Evolutionary conservation across 1,284 basidiomycete genomes (phyloP).

Genomic region (Cutaneotrichosporon spelunceum): DNA sequence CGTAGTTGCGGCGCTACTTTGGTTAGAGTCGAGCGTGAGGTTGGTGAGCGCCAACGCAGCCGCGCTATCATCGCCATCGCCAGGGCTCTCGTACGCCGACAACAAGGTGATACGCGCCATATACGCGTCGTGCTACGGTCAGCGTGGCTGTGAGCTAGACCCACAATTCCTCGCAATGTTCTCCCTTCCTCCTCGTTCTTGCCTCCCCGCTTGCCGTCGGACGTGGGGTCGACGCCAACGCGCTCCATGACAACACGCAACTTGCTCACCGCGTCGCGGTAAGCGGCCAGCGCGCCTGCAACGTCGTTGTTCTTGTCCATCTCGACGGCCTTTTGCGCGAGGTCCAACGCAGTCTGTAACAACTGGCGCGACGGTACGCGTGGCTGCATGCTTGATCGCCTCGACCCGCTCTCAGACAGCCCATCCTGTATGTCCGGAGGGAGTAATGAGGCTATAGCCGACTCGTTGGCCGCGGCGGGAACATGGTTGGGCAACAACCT

Average conservation of each 20-base stretch:
- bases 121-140: conserved; percentile 49
- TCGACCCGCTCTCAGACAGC: conserved; percentile 17
- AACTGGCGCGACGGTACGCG: conserved; percentile 48
- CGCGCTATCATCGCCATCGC: conserved; percentile 10
- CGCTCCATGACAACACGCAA: conserved; percentile 51
- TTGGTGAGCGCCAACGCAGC: background rate
- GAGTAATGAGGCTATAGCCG: conserved; percentile 21
- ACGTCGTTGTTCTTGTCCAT: conserved; percentile 52
- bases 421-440: conserved; percentile 16
- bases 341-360: conserved; percentile 49
- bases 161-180: conserved; percentile 51
- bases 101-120: conserved; percentile 46
- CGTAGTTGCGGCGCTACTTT: background rate
- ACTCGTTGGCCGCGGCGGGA: conserved; percentile 8
- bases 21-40: conserved; percentile 7
- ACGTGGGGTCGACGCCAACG: conserved; percentile 39
- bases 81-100: conserved; percentile 33
- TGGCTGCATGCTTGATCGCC: conserved; percentile 21
- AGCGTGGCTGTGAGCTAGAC: conserved; percentile 15
- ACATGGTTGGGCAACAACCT: conserved; percentile 2
- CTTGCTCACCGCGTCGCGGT: conserved; percentile 48
- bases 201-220: conserved; percentile 21
- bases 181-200: conserved; percentile 49
- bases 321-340: conserved; percentile 52
- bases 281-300: conserved; percentile 45